phyloP scores from a whole-genome alignment of 441 rosid species.

The Aleurites moluccanus region DNA sequence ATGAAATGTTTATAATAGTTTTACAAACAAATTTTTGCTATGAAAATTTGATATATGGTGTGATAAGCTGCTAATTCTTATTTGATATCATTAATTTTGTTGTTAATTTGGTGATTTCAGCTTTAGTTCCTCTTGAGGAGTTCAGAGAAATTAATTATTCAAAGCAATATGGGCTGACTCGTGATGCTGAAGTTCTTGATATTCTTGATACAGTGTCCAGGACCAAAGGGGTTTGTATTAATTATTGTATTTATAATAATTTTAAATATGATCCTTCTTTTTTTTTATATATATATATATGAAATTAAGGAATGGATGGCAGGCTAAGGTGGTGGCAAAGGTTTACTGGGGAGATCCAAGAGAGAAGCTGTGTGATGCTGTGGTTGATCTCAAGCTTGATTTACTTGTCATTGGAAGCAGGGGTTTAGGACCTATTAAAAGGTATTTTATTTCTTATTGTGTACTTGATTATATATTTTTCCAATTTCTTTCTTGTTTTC shows the following conservation, averaged over 20 bases:
- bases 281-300: no score
- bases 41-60: no score
- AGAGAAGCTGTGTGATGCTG: conserved; percentile 48
- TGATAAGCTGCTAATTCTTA: no score
- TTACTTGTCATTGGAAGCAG: conserved; percentile 50
- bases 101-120: conserved; percentile 22
- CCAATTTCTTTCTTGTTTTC: no score
- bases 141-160: conserved; percentile 43
- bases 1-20: no score
- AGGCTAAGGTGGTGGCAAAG: conserved; percentile 50
- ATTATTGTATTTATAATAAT: no score
- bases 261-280: no score
- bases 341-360: conserved; percentile 59
- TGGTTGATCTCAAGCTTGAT: conserved; percentile 43
- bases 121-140: conserved; percentile 50
- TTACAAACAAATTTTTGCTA: no score
- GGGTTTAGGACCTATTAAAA: conserved; percentile 45
- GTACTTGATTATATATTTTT: no score
- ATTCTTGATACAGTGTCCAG: conserved; percentile 41
- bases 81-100: no score
- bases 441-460: conserved; percentile 29
- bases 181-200: conserved; percentile 39
- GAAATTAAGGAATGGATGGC: background rate
- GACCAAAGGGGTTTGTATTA: conserved; percentile 39
- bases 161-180: conserved; percentile 47